These are phyloP conservation scores for Leccinum rimulosum DNA, from an alignment of 768 basidiomycete species.

Conservation along the genomic window DNA sequence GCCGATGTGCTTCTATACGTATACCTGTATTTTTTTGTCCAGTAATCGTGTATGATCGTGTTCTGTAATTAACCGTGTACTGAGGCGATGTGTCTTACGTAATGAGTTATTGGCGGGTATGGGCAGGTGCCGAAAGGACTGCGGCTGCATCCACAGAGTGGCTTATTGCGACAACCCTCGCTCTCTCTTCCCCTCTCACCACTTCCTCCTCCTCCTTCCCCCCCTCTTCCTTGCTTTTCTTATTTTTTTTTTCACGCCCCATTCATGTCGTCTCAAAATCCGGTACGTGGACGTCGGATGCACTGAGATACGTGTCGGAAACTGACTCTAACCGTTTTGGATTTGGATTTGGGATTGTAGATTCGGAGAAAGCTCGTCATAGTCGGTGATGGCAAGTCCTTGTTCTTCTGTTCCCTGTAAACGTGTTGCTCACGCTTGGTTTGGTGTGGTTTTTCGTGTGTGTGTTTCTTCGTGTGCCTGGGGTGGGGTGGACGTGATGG, in stretches of 20 bases:
- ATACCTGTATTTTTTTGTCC: neutral
- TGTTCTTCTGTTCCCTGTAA: neutral
- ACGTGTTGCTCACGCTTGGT: neutral
- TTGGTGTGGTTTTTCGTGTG: neutral
- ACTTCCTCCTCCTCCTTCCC: neutral
- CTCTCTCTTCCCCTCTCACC: constrained; percentile 20
- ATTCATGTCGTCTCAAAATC: constrained; percentile 53
- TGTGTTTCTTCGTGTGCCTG: neutral
- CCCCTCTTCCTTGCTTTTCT: neutral
- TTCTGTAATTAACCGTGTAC: neutral
- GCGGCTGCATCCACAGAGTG: constrained; percentile 25
- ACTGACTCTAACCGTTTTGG: neutral
- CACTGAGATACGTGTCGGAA: neutral
- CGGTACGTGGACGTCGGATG: constrained; percentile 41
- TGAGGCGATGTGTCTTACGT: constrained; percentile 24
- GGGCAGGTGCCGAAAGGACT: constrained; percentile 26
- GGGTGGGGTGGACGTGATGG: neutral
- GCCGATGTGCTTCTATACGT: constrained; percentile 1
- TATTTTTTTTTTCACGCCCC: neutral
- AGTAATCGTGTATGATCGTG: neutral
- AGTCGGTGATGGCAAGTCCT: constrained; percentile 85
- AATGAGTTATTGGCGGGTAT: constrained; percentile 20
- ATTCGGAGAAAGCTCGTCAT: constrained; percentile 95
- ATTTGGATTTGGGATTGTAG: constrained; percentile 37
- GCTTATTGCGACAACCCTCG: constrained; percentile 21